phyloP scores from a whole-genome alignment of 345 rosid genomes.

The Arabis alpina region DNA sequence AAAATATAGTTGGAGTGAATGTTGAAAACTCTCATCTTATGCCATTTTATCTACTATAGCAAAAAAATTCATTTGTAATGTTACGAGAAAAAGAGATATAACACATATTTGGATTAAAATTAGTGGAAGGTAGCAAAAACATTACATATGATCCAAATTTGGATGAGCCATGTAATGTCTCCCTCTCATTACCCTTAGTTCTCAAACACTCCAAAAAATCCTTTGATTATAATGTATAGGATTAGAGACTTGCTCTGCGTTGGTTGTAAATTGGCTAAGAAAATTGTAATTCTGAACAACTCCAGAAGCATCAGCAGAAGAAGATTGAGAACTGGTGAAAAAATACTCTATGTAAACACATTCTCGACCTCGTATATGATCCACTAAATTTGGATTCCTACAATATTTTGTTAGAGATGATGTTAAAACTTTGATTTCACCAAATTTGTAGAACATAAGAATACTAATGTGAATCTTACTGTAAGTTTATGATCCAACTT shows the following conservation, averaged over 20 bases:
- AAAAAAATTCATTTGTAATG: no score
- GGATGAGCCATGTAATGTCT: neutral
- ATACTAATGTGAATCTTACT: conserved; percentile 5
- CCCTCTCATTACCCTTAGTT: neutral
- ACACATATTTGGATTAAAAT: neutral
- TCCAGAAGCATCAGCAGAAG: no score
- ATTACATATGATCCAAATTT: neutral
- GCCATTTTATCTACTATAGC: no score
- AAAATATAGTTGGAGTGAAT: neutral
- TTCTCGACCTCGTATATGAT: neutral
- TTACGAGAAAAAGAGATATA: no score
- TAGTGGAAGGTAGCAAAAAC: neutral
- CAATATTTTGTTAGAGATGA: neutral
- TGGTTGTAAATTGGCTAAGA: no score
- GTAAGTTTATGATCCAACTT: no score
- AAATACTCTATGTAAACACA: conserved; percentile 3
- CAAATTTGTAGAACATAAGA: neutral
- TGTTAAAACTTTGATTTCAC: neutral
- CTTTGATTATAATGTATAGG: neutral
- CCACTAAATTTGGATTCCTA: neutral
- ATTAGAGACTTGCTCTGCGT: neutral
- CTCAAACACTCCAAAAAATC: neutral
- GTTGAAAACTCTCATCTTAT: no score
- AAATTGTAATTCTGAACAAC: neutral
- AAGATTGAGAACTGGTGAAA: neutral